A percentile compares a stretch with the other conserved stretches of the same genome.
These are phyloP conservation scores for Sclerotinia minor DNA, from an alignment of 2,329 filamentous ascomycete species.

Conservation along the genomic window DNA sequence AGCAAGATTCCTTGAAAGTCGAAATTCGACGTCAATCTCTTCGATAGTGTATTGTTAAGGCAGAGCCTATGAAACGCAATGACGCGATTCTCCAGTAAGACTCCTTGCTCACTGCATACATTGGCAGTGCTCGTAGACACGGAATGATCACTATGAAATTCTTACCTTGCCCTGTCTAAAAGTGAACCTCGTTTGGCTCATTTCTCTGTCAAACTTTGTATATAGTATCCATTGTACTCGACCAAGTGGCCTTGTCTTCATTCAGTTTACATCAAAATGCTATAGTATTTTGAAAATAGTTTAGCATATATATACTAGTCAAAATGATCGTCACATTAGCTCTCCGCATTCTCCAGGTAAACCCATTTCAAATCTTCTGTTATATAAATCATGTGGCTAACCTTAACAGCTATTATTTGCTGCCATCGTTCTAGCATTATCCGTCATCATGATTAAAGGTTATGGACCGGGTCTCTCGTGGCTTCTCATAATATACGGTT, in stretches of 20 bases:
- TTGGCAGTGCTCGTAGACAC: neutral
- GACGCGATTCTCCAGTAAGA: constrained; percentile 27
- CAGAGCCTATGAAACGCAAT: constrained; percentile 28
- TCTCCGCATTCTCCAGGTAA: constrained; percentile 32
- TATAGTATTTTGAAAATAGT: neutral
- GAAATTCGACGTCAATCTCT: neutral
- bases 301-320: constrained; percentile 13
- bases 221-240: constrained; percentile 16
- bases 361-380: neutral
- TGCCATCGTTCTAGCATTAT: constrained; percentile 34
- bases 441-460: constrained; percentile 33
- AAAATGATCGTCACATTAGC: constrained; percentile 36
- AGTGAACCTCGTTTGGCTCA: neutral
- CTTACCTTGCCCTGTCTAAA: neutral
- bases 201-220: neutral
- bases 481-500: constrained; percentile 33
- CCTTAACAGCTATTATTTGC: constrained; percentile 33
- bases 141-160: neutral
- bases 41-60: neutral
- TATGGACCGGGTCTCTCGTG: constrained; percentile 32
- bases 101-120: constrained; percentile 14
- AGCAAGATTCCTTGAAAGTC: neutral
- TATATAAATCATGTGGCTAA: neutral
- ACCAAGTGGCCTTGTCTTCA: neutral
- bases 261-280: neutral